Conservation (phyloP, 2,329 filamentous ascomycete genomes). For the Colletotrichum coccodes region DNA sequence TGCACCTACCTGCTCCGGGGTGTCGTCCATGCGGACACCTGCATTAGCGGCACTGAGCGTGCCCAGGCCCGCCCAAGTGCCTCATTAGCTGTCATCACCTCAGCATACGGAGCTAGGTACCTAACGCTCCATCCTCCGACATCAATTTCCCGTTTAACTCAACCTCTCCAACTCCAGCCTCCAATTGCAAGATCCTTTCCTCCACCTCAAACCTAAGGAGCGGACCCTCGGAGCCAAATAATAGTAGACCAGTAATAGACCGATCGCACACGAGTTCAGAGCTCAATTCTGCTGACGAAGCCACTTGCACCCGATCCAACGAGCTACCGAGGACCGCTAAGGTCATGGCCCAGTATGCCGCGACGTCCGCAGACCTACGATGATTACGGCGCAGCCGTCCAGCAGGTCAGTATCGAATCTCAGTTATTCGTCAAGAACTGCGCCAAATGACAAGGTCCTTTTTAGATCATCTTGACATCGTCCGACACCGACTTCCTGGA, state of each 20-base stretch:
- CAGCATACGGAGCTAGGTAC: neutral
- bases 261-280: neutral
- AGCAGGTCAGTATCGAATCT: constrained; percentile 49
- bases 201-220: neutral
- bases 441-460: neutral
- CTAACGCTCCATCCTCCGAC: neutral
- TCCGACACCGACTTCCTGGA: constrained; percentile 95
- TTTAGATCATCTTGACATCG: constrained; percentile 89
- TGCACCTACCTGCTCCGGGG: neutral
- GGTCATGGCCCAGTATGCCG: constrained; percentile 47
- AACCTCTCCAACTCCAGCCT: neutral
- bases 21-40: neutral
- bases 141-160: neutral
- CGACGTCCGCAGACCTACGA: constrained; percentile 57
- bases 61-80: neutral
- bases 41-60: neutral
- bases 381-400: constrained; percentile 58
- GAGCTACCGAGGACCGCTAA: neutral
- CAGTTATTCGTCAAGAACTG: neutral
- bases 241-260: too few relatives aligned
- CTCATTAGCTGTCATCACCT: neutral
- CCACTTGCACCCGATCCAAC: neutral
- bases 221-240: too few relatives aligned
- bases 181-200: neutral
- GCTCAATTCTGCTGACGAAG: neutral